A percentile compares a stretch with the other conserved stretches of the same genome.
Conservation (phyloP, 495 filamentous ascomycete species). For the Penicillium maclennaniae region DNA sequence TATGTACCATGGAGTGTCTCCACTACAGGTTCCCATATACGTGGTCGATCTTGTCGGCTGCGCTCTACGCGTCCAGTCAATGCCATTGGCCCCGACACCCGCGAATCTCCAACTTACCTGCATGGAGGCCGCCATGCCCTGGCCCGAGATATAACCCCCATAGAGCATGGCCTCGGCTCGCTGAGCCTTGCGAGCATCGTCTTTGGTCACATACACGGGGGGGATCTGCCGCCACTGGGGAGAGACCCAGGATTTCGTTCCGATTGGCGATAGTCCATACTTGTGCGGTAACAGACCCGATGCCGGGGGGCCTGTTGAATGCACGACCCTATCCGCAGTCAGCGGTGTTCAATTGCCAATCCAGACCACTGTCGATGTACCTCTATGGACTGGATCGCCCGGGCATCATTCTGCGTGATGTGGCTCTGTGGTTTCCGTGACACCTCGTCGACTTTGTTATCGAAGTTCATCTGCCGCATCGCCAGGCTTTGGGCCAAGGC, state of each 20-base stretch:
- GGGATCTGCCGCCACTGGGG: slow-evolving; percentile 17
- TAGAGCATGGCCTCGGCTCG: slow-evolving; percentile 28
- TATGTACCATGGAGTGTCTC: neutral
- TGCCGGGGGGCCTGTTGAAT: slow-evolving; percentile 31
- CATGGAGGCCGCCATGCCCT: slow-evolving; percentile 30
- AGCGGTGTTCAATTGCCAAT: neutral
- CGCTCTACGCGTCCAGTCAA: slow-evolving; percentile 20
- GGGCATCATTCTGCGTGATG: slow-evolving; percentile 34
- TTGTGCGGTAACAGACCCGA: slow-evolving; percentile 30
- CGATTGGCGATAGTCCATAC: slow-evolving; percentile 35
- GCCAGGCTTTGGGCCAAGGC: slow-evolving; percentile 34
- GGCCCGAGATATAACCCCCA: slow-evolving; percentile 28
- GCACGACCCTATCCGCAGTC: slow-evolving; percentile 27
- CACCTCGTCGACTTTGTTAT: slow-evolving; percentile 32
- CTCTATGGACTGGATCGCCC: slow-evolving; percentile 30
- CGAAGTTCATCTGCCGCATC: slow-evolving; percentile 38
- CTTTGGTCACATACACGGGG: slow-evolving; percentile 33
- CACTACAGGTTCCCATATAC: slow-evolving; percentile 9
- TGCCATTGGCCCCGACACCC: neutral
- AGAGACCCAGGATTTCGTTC: slow-evolving; percentile 30
- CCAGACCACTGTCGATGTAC: slow-evolving; percentile 7
- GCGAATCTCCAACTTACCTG: slow-evolving; percentile 23
- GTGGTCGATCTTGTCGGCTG: slow-evolving; percentile 32
- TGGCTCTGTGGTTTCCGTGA: slow-evolving; percentile 30
- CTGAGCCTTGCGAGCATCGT: slow-evolving; percentile 34